Percentiles rank a stretch among this genome's conserved stretches.
Conservation (phyloP, 768 basidiomycete genomes). For the Galerina sulciceps region DNA sequence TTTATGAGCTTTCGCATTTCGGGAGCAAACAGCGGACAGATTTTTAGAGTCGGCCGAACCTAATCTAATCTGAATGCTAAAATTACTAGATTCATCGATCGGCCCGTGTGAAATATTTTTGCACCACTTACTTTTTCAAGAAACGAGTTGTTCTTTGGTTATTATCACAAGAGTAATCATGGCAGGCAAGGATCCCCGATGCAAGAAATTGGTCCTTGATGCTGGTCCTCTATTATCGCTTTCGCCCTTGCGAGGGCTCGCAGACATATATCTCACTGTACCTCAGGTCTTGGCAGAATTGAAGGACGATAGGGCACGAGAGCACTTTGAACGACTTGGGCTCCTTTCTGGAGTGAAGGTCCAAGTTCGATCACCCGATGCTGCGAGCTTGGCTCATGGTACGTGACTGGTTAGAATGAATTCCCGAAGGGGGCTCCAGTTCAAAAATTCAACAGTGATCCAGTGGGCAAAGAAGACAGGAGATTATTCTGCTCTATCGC, state of each 20-base stretch:
- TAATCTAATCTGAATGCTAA: conserved; percentile 20
- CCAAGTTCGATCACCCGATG: conserved; percentile 70
- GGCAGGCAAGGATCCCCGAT: conserved; percentile 43
- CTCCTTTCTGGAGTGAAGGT: conserved; percentile 78
- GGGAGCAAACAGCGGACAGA: neutral
- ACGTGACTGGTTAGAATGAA: conserved; percentile 15
- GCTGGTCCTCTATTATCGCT: conserved; percentile 91
- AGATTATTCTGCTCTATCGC: conserved; percentile 91
- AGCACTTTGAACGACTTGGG: conserved; percentile 83
- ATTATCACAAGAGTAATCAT: conserved; percentile 17
- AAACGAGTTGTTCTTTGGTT: too few relatives aligned
- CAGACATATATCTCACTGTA: conserved; percentile 83
- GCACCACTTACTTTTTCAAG: too few relatives aligned
- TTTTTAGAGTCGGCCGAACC: conserved; percentile 27
- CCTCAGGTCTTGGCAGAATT: conserved; percentile 91
- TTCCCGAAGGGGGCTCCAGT: neutral
- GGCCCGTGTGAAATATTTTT: conserved; percentile 20
- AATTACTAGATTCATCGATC: conserved; percentile 7
- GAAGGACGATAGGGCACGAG: conserved; percentile 84
- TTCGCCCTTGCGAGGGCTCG: conserved; percentile 87
- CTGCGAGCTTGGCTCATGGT: conserved; percentile 70
- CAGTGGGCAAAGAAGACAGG: conserved; percentile 95
- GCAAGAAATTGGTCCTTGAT: conserved; percentile 88
- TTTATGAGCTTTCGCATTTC: conserved; percentile 19
- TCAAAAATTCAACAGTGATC: conserved; percentile 59